Evolutionary conservation across 2,329 filamentous ascomycete species (phyloP).

Genomic region (Ophioceras dolichostomum): DNA sequence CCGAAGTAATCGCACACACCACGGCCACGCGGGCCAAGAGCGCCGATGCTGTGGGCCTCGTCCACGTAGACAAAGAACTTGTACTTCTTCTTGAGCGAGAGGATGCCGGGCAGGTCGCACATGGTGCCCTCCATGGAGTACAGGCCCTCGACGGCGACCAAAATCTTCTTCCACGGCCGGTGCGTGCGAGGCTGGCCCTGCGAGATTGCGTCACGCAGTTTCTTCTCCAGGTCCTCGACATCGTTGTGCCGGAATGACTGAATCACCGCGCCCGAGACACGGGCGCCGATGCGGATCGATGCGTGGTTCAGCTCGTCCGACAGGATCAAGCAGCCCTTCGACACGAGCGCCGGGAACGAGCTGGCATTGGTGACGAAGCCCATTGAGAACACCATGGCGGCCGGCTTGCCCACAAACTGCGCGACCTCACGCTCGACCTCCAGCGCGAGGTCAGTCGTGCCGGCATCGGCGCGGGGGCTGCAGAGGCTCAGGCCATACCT

Average conservation of each 20-base stretch:
- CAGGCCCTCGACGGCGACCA: constrained; percentile 89
- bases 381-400: constrained; percentile 97
- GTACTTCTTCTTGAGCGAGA: constrained; percentile 85
- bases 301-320: constrained; percentile 97
- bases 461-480: constrained; percentile 72
- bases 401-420: constrained; percentile 84
- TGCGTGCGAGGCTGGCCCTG: constrained; percentile 98
- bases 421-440: constrained; percentile 89
- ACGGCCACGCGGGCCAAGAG: constrained; percentile 74
- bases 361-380: constrained; percentile 94
- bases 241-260: constrained; percentile 97
- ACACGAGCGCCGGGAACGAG: constrained; percentile 82
- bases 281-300: constrained; percentile 89
- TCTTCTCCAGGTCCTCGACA: constrained; percentile 74
- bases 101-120: constrained; percentile 86
- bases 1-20: constrained; percentile 97
- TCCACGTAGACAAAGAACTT: constrained; percentile 95
- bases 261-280: constrained; percentile 90
- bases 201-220: constrained; percentile 83
- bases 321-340: constrained; percentile 87
- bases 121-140: constrained; percentile 99
- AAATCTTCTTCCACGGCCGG: constrained; percentile 97
- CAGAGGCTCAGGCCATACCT: constrained; percentile 76
- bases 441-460: constrained; percentile 74
- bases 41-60: constrained; percentile 92